Conservation (phyloP, 2,329 filamentous ascomycete species). For the Microdochium nivale region DNA sequence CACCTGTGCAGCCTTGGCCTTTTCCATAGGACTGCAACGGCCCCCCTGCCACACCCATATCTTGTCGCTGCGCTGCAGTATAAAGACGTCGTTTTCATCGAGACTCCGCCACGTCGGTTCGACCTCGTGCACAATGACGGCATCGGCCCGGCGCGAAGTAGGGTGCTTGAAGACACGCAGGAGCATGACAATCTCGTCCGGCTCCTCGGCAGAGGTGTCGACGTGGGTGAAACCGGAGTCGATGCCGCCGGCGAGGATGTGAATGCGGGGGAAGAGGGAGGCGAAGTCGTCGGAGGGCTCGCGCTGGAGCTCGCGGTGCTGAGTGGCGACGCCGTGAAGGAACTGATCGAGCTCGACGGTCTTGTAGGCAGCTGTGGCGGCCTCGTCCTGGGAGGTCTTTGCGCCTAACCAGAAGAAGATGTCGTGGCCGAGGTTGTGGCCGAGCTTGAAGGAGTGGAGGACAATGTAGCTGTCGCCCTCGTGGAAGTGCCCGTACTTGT, state of each 20-base stretch:
- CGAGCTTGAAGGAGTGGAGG: slow-evolving; percentile 48
- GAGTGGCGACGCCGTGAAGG: slow-evolving; percentile 49
- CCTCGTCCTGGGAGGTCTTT: slow-evolving; percentile 60
- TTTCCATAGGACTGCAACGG: slow-evolving; percentile 59
- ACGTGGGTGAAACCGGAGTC: slow-evolving; percentile 56
- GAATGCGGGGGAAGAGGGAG: slow-evolving; percentile 48
- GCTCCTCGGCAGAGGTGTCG: slow-evolving; percentile 32
- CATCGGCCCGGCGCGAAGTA: slow-evolving; percentile 32
- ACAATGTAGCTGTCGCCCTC: slow-evolving; percentile 63
- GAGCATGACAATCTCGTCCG: slow-evolving; percentile 37
- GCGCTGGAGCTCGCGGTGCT: slow-evolving; percentile 56
- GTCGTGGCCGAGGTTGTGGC: slow-evolving; percentile 47
- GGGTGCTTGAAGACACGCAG: slow-evolving; percentile 57
- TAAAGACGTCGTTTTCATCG: slow-evolving; percentile 58
- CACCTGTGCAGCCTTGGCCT: slow-evolving; percentile 58
- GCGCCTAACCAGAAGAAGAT: slow-evolving; percentile 64
- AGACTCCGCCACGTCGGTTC: slow-evolving; percentile 52
- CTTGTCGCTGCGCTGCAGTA: slow-evolving; percentile 53
- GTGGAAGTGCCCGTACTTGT: slow-evolving; percentile 51
- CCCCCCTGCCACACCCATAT: slow-evolving; percentile 65
- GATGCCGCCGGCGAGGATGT: slow-evolving; percentile 53
- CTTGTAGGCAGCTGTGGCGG: slow-evolving; percentile 62
- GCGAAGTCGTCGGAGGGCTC: slow-evolving; percentile 52
- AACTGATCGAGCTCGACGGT: slow-evolving; percentile 64
- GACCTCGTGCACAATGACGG: slow-evolving; percentile 55